phyloP scores from a whole-genome alignment of 495 filamentous ascomycete genomes.

The Astrocystis sublimbata region DNA sequence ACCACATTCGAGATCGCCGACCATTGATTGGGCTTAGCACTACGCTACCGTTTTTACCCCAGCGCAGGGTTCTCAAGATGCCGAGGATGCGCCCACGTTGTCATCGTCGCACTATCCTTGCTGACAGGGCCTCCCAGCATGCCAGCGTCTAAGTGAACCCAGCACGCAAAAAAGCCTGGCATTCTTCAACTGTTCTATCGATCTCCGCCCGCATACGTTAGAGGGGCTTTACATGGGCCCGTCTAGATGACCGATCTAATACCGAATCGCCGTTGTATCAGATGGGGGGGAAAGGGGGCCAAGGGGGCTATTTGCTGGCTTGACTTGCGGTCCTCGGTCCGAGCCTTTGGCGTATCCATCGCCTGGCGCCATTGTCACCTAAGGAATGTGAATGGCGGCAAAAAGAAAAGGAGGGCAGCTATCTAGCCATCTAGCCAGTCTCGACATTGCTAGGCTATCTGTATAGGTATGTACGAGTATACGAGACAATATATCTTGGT shows the following conservation, averaged over 20 bases:
- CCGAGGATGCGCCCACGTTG: slow-evolving; percentile 7
- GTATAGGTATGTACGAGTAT: too few relatives aligned
- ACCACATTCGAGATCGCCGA: slow-evolving; percentile 3
- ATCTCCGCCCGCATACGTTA: not conserved
- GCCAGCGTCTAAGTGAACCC: not conserved
- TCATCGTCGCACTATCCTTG: slow-evolving; percentile 6
- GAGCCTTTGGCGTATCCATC: not conserved
- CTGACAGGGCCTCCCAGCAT: not conserved
- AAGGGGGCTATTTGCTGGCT: not conserved
- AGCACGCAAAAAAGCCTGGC: not conserved
- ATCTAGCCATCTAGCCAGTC: not conserved
- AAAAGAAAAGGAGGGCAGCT: not conserved
- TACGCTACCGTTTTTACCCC: too few relatives aligned
- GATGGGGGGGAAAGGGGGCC: too few relatives aligned
- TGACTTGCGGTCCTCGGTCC: slow-evolving; percentile 2
- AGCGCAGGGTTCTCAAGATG: not conserved
- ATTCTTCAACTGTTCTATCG: not conserved
- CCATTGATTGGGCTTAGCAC: not conserved
- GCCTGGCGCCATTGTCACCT: not conserved
- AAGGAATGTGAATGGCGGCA: not conserved
- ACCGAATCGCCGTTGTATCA: not conserved
- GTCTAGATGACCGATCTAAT: not conserved
- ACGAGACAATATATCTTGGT: too few relatives aligned
- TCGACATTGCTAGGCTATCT: not conserved
- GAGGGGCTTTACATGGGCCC: too few relatives aligned